A percentile compares a stretch with the other conserved stretches of the same genome.
Evolutionary conservation across 768 basidiomycete species (phyloP).

Genomic region (Antrodiella citrinella): DNA sequence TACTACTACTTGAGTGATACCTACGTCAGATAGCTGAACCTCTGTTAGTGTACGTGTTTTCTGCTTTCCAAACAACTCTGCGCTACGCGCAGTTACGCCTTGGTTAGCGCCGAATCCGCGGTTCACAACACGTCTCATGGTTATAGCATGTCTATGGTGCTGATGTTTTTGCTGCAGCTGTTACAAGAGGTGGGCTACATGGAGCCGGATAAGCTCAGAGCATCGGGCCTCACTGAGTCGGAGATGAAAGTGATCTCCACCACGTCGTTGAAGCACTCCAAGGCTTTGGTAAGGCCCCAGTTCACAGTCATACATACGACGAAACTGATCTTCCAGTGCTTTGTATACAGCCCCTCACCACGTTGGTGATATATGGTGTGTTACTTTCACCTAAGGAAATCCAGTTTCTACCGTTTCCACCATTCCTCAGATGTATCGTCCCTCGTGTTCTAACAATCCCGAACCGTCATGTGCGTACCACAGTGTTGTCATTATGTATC

Average conservation of each 20-base stretch:
- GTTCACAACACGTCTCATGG: too few species aligned
- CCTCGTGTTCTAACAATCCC: slow-evolving; percentile 5
- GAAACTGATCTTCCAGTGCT: too few species aligned
- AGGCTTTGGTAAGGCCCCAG: slow-evolving; percentile 4
- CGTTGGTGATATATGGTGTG: slow-evolving; percentile 6
- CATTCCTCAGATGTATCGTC: slow-evolving; percentile 6
- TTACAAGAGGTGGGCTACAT: slow-evolving; percentile 11
- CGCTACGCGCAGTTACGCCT: too few species aligned
- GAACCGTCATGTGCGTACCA: slow-evolving; percentile 1
- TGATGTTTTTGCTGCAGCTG: too few species aligned
- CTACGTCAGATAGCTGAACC: too few species aligned
- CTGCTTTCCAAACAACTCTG: too few species aligned
- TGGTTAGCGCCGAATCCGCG: too few species aligned
- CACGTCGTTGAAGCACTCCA: slow-evolving; percentile 7
- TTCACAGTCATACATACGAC: too few species aligned
- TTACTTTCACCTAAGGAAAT: slow-evolving; percentile 7
- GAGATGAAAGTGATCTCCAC: slow-evolving; percentile 10
- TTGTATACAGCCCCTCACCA: slow-evolving; percentile 7
- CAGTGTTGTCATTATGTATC: too few species aligned
- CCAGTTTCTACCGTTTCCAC: slow-evolving; percentile 9
- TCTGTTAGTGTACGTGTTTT: too few species aligned
- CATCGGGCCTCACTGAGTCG: slow-evolving; percentile 7
- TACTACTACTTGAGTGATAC: too few species aligned
- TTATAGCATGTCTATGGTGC: too few species aligned
- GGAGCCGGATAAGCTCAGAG: slow-evolving; percentile 9